Evolutionary conservation across 371 early-diverging fungal genomes (phyloP), one percentile per base, ranked within the genome.

Genomic region (Amoeboaphelidium protococcarum): DNA sequence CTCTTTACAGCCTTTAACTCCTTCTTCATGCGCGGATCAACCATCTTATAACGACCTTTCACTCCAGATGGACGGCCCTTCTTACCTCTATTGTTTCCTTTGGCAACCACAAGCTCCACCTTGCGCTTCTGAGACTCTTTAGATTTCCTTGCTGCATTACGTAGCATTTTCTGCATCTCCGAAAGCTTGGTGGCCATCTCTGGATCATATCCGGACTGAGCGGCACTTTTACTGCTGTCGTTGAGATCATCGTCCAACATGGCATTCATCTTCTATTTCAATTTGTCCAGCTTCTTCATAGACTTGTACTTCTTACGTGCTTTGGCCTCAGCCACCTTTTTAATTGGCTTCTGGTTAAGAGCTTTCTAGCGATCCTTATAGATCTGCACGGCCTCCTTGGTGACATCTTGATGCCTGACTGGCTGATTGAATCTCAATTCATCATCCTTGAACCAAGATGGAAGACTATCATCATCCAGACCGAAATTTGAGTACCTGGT

Each of bases 281-380:
- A 66, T 58, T 80, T 80, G 42, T 73, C 72, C 42, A 88, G 43
- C 45, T 74, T 72, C 55, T 74, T 70, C 24, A 72, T 64, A 0
- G 72, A 68, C 58, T 69, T 62, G 52, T 45, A 2, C 76, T 87
- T 83, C 71, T 92, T 89, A 50, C 96, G 72, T 31, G 83, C 86
- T 69, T 89, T 91, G 45, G 96, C 94, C 66, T 95, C 96, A n/a
- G 82, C 83, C 26, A 92, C 78, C 74, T 92, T 95, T 62, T 92
- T 92, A 62, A 92, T 91, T 20, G 94, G 91, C 31, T 90, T 81
- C 12, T 88, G 89, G 62, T 92, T 78, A 50, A 95, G 59, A 3
- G 80, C 87, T 58, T 71, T 70, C 52, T 82, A 66, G 47, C 76
- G 73, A 27, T 81, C 78, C 52, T 69, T 63, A 45, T 91, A 67